Evolutionary conservation across 2,329 filamentous ascomycete genomes (phyloP), one percentile per base, ranked within the genome.

Genomic region (Fusarium lyarnte): DNA sequence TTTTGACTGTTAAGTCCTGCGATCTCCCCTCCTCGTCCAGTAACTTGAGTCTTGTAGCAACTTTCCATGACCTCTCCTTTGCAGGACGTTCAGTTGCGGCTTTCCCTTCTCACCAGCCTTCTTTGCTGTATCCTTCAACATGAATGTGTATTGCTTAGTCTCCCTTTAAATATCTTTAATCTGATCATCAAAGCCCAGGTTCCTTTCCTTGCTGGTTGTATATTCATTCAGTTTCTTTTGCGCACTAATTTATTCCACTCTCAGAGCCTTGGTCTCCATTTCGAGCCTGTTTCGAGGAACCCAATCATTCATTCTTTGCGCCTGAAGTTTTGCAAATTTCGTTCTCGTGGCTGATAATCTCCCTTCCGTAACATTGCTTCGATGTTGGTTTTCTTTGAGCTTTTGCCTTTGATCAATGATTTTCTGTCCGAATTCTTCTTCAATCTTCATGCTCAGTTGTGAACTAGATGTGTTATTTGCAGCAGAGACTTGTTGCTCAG

Each of bases 341-440:
- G 31, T 19, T 13, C n/a, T 38, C 3, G 38, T 35, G 9, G 42
- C 6, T 19, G 23, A 27, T 5, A 45, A 2, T 5, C 17, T n/a
- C 31, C 21, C 8, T 17, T 43, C n/a, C 0, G 33, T 5, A 12
- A 8, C 3, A 3, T 3, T 7, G 4, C 23, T n/a, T 0, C 23
- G 41, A 8, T 17, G 2, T 27, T 65, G 13, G 11, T n/a, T 29
- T 8, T 47, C 36, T 10, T n/a, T 10, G 8, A 61, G 29, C 16
- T 43, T 10, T 19, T 49, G 21, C 12, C 42, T 19, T 4, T 54
- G 27, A 4, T 19, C 8, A 5, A 19, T 21, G 19, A 49, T 54
- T 29, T 54, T 14, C 4, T 38, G 13, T 9, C 8, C 13, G 13
- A 9, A 36, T 8, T 13, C 16, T 36, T 36, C 9, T 16, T 35